Conservation (phyloP, 345 rosid species). For the Iberis pinnata region DNA sequence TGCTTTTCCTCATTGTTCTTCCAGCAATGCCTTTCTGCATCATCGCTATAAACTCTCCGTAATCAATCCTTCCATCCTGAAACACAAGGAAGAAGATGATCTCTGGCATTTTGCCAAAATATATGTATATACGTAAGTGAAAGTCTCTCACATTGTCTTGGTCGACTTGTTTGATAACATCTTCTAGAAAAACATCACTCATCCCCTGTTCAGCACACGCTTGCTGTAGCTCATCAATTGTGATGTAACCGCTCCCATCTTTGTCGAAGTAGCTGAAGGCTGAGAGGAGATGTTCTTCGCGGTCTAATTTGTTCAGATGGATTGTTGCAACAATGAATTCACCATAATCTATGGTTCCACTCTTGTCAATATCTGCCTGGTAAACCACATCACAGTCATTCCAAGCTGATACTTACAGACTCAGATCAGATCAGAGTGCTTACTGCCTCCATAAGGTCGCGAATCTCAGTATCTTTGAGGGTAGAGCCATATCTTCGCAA, state of each 20-base stretch:
- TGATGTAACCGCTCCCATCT: constrained; percentile 92
- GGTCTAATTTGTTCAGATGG: constrained; percentile 89
- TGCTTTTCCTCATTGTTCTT: constrained; percentile 90
- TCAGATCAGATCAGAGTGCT: constrained; percentile 27
- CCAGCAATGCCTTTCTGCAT: constrained; percentile 95
- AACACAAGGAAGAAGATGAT: constrained; percentile 17
- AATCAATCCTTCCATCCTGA: constrained; percentile 96
- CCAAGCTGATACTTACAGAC: constrained; percentile 6
- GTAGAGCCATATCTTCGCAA: constrained; percentile 94
- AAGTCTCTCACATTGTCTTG: constrained; percentile 78
- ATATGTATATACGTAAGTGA: constrained; percentile 1
- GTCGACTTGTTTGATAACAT: constrained; percentile 89
- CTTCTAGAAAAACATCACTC: constrained; percentile 83
- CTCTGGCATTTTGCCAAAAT: constrained; percentile 3
- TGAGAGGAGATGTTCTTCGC: constrained; percentile 95
- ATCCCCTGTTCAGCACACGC: constrained; percentile 90
- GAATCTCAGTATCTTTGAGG: constrained; percentile 88
- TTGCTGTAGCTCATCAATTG: constrained; percentile 93
- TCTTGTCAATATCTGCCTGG: constrained; percentile 97
- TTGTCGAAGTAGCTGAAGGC: constrained; percentile 93
- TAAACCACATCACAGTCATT: constrained; percentile 18
- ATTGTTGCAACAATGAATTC: constrained; percentile 96
- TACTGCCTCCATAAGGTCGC: constrained; percentile 98
- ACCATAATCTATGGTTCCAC: constrained; percentile 91
- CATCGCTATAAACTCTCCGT: constrained; percentile 96